These are phyloP conservation scores for Orobanche coerulescens DNA, from an alignment of 257 asterid species.

Conservation along the genomic window DNA sequence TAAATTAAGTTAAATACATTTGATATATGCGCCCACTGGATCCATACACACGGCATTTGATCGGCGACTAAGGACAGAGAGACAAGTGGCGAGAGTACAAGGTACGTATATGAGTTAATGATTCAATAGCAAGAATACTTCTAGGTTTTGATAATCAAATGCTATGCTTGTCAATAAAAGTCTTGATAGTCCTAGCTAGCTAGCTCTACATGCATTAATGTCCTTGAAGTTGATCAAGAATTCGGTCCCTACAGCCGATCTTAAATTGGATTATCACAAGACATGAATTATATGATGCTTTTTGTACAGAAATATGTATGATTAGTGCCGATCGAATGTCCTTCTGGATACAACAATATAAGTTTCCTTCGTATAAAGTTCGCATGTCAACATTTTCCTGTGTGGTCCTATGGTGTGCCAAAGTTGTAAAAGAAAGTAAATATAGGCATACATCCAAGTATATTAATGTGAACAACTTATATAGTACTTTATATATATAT, in stretches of 20 bases:
- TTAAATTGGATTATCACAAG: background rate
- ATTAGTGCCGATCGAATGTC: slow-evolving; percentile 1
- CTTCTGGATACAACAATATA: background rate
- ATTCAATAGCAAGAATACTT: background rate
- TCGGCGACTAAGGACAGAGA: background rate
- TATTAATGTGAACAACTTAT: no score
- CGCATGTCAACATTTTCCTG: background rate
- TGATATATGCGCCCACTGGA: background rate
- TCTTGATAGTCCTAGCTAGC: background rate
- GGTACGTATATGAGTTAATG: background rate
- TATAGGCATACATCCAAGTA: no score
- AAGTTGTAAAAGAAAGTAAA: no score
- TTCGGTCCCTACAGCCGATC: background rate
- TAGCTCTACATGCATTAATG: background rate
- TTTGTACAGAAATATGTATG: background rate
- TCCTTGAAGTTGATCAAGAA: background rate
- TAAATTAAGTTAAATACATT: no score
- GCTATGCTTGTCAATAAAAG: background rate
- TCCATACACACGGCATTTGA: background rate
- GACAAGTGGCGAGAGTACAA: background rate
- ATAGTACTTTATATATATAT: no score
- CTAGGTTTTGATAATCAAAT: background rate
- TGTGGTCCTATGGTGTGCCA: background rate
- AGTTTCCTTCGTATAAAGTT: background rate
- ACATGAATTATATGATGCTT: background rate